Evolutionary conservation across 78 protist genomes (phyloP), one percentile per base, ranked within the genome.

Genomic region (Dictyostelium capitatum): DNA sequence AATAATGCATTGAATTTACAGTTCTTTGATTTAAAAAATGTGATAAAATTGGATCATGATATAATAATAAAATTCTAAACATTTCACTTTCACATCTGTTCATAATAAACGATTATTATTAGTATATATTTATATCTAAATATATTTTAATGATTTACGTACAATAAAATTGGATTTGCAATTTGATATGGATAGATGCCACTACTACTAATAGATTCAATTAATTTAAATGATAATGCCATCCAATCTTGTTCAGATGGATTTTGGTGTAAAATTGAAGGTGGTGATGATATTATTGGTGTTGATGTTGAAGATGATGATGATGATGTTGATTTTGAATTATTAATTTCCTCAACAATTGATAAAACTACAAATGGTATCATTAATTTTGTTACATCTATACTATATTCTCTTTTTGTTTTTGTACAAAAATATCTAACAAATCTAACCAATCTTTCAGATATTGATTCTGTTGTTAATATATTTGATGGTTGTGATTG

Each of bases 71-170:
- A 51, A 85, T 85, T 85, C 92, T 85, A 75, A 85, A 85, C 92
- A 85, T 85, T 75, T 85, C 92, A 85, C 92, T 85, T 12, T 85
- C 92, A 75, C 92, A 85, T 59, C 92, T 85, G 41, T 11, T n/a
- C 25, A 46, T 19, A 32, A 47, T 23, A 30, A 19, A 51, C n/a
- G n/a, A n/a, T n/a, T n/a, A n/a, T 32, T 67, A 47, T 20, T 23
- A 20, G 41, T 67, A 46, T 65, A 67, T 46, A 75, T 25, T 23
- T 23, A 46, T 17, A 25, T 14, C 17, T n/a, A 9, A n/a, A 47
- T n/a, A 20, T 41, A n/a, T 30, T 73, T 1, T 17, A 17, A 19
- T 54, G 5, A 9, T 12, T 8, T 10, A 46, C 91, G 41, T 84
- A 85, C 92, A 62, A 75, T 75, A 85, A 48, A 43, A 85, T 85